Base-by-base conservation (phyloP, 371 early-diverging fungal species). In the Saksenaea vasiformis region DNA sequence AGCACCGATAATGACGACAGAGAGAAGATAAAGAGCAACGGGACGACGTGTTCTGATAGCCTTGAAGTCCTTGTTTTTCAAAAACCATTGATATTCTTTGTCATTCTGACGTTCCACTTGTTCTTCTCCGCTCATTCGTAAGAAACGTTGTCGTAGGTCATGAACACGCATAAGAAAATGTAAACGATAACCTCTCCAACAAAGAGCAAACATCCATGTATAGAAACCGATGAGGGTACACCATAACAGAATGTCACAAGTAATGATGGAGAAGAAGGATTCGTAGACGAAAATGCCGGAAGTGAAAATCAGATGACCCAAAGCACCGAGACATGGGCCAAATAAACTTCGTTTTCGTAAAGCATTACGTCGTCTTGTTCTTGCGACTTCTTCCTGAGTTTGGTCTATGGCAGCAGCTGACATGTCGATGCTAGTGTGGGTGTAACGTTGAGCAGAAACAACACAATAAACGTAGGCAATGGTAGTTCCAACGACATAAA, bases 201-300 rank as follows among this genome's bases (percentile, higher is more conserved):
- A 37, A 5, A 70, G 56, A 2, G 74, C 68, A 63, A 58, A 67
- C 14, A 71, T 66, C 74, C 74, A 74, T 0, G 69, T 71, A 36
- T 68, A 70, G 19, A 65, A 71, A 13, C 74, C 74, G 28, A 66
- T 17, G 19, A 64, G 14, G 0, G 64, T 34, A 13, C 68, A 68
- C 66, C 69, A 74, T 0, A 68, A 54, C 2, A 64, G 14, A 4
- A 71, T 24, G 36, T 71, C 47, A 36, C 74, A 74, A 0, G 63
- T 63, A 22, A 66, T 19, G 0, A 34, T 26, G 0, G 19, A n/a
- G 26, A 62, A 26, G 7, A 66, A 54, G 5, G 64, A 35, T 54
- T 68, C 65, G n/a, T 65, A 51, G 1, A 67, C 17, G 22, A 70
- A 36, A 14, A 71, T 35, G 14, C 54, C 17, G 0, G 63, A 60